A percentile compares a stretch with the other conserved stretches of the same genome.
Evolutionary conservation across 2,329 filamentous ascomycete genomes (phyloP).

Genomic region (Escovopsis sp.): DNA sequence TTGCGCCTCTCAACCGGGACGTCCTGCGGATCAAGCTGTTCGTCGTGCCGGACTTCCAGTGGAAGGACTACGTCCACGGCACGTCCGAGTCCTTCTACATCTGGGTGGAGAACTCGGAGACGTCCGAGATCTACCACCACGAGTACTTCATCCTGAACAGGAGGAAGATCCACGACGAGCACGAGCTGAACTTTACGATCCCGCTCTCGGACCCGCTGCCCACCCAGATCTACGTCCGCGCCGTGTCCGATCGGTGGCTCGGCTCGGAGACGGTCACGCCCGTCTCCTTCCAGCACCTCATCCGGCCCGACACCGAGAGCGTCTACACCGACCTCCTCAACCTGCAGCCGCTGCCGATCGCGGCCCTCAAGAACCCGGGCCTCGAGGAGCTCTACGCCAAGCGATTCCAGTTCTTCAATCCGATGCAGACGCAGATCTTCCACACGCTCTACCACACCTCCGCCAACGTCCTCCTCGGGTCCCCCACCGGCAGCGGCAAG

Average conservation of each 20-base stretch:
- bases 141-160: slow-evolving; percentile 90
- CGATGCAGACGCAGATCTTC: slow-evolving; percentile 98
- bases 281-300: slow-evolving; percentile 94
- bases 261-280: slow-evolving; percentile 91
- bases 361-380: slow-evolving; percentile 71
- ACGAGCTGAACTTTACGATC: slow-evolving; percentile 96
- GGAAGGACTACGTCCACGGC: slow-evolving; percentile 90
- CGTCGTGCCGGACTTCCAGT: slow-evolving; percentile 77
- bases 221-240: slow-evolving; percentile 88
- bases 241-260: slow-evolving; percentile 89
- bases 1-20: slow-evolving; percentile 86
- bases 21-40: slow-evolving; percentile 81
- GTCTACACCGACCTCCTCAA: slow-evolving; percentile 91
- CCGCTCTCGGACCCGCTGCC: slow-evolving; percentile 85
- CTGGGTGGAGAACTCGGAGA: slow-evolving; percentile 98
- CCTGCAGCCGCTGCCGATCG: slow-evolving; percentile 75
- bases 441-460: slow-evolving; percentile 88
- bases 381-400: slow-evolving; percentile 80
- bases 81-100: slow-evolving; percentile 95
- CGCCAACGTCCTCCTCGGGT: slow-evolving; percentile 85
- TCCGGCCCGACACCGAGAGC: slow-evolving; percentile 92
- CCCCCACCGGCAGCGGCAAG: slow-evolving; percentile 93
- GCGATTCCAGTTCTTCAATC: slow-evolving; percentile 93
- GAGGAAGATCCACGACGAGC: slow-evolving; percentile 84
- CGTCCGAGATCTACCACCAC: slow-evolving; percentile 92